Conservation (phyloP, 306 rosid species). For the Acacia acuminata region DNA sequence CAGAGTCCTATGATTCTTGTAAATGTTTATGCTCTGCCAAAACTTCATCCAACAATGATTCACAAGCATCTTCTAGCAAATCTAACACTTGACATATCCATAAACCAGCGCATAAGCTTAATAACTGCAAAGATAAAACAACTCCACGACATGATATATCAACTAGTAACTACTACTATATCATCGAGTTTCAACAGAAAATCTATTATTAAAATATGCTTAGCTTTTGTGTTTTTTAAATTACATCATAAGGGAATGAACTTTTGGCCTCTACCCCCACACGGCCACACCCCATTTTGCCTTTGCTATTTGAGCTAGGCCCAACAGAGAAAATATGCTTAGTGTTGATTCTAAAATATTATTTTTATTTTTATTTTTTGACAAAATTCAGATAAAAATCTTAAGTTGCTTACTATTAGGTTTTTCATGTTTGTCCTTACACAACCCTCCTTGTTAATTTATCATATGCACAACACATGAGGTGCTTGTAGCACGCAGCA, state of each 20-base stretch:
- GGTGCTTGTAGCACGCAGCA: not conserved
- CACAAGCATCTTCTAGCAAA: conserved; percentile 94
- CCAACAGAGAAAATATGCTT: not conserved
- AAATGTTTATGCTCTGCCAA: conserved; percentile 65
- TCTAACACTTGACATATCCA: conserved; percentile 71
- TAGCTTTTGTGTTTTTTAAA: not conserved
- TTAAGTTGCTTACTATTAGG: not conserved
- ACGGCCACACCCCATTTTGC: not conserved
- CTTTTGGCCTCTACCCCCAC: not conserved
- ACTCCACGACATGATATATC: not conserved
- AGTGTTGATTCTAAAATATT: not conserved
- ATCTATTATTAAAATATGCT: not conserved
- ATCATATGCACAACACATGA: not conserved
- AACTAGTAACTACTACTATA: not conserved
- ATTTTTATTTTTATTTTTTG: too few species aligned
- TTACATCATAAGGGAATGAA: not conserved
- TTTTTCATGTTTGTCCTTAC: not conserved
- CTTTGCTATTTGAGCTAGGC: not conserved
- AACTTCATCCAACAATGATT: conserved; percentile 70
- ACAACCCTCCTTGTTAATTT: not conserved
- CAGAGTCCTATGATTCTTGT: conserved; percentile 19
- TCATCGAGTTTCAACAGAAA: not conserved
- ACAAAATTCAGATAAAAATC: not conserved
- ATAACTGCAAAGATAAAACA: not conserved
- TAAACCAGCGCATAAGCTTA: conserved; percentile 10